Evolutionary conservation across 306 rosid genomes (phyloP).

Genomic region (Crotalaria pallida): DNA sequence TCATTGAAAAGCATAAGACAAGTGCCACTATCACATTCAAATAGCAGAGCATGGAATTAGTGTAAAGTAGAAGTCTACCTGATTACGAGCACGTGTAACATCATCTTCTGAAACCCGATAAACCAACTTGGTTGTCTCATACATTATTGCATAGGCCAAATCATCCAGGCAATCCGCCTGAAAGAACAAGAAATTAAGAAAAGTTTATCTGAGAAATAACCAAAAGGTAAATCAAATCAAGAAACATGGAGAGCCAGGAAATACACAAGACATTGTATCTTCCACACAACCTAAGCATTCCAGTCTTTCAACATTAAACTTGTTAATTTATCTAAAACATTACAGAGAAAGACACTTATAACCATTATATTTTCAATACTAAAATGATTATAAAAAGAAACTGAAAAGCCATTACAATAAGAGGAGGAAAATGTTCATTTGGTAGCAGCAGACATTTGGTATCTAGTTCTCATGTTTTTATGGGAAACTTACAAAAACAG

Average conservation of each 20-base stretch:
- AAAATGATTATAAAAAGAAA: not conserved
- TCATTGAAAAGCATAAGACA: not conserved
- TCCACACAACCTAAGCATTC: not conserved
- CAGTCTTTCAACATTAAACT: not conserved
- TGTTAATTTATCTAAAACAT: not conserved
- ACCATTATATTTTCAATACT: not conserved
- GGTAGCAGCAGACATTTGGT: not conserved
- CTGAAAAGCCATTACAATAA: not conserved
- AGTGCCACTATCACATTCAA: not conserved
- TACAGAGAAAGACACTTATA: not conserved
- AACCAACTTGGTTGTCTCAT: conserved; percentile 72
- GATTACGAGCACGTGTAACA: conserved; percentile 82
- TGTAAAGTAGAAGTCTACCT: conserved; percentile 40
- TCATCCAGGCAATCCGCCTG: conserved; percentile 77
- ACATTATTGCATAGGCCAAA: conserved; percentile 81
- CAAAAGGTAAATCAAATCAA: not conserved
- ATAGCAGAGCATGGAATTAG: not conserved
- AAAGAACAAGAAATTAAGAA: conserved; percentile 5
- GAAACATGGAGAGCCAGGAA: not conserved
- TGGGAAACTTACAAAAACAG: not conserved
- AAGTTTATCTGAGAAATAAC: not conserved
- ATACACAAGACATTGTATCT: not conserved
- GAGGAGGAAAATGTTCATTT: not conserved
- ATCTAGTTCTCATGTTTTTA: not conserved
- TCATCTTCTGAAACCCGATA: conserved; percentile 80